A percentile compares a stretch with the other conserved stretches of the same genome.
Evolutionary conservation across 108 stramenopile genomes (phyloP).

Genomic region (Cafeteria roenbergensis): DNA sequence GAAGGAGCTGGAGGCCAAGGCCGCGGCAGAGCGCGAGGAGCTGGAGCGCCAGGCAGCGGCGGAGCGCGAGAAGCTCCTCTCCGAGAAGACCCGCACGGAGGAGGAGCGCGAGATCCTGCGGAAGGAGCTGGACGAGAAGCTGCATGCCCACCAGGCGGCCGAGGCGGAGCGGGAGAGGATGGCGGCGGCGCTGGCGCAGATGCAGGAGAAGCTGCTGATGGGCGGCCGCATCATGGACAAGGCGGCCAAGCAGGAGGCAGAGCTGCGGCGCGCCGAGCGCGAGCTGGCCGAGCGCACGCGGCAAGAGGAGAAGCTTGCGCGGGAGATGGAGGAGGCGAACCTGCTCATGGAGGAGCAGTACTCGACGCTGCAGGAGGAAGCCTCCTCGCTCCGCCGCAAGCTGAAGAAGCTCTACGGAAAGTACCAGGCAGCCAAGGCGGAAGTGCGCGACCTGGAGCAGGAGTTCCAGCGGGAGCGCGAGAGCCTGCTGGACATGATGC

Average conservation of each 20-base stretch:
- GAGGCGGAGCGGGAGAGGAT: conserved; percentile 53
- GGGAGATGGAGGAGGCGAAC: conserved; percentile 54
- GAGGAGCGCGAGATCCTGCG: conserved; percentile 55
- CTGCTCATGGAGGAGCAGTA: conserved; percentile 54
- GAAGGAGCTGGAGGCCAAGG: conserved; percentile 29
- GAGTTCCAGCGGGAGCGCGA: conserved; percentile 65
- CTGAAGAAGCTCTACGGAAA: conserved; percentile 63
- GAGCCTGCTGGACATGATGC: conserved; percentile 65
- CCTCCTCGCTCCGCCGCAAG: conserved; percentile 62
- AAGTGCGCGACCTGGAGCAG: conserved; percentile 54
- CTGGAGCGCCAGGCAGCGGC: conserved; percentile 38
- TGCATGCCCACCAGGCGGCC: conserved; percentile 42
- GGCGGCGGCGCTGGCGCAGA: conserved; percentile 50
- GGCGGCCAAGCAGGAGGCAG: conserved; percentile 66
- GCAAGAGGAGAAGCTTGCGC: conserved; percentile 49
- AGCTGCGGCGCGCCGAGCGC: conserved; percentile 57
- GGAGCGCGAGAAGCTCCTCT: conserved; percentile 36
- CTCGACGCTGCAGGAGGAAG: conserved; percentile 50
- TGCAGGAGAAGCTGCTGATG: conserved; percentile 66
- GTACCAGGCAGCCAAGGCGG: conserved; percentile 55
- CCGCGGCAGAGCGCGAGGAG: conserved; percentile 32
- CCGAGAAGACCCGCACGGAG: conserved; percentile 46
- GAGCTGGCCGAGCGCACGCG: conserved; percentile 53
- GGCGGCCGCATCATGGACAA: conserved; percentile 70
- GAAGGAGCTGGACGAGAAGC: conserved; percentile 54